These are phyloP conservation scores for Pyrenophora teres DNA, from an alignment of 2,329 filamentous ascomycete species.

Conservation along the genomic window DNA sequence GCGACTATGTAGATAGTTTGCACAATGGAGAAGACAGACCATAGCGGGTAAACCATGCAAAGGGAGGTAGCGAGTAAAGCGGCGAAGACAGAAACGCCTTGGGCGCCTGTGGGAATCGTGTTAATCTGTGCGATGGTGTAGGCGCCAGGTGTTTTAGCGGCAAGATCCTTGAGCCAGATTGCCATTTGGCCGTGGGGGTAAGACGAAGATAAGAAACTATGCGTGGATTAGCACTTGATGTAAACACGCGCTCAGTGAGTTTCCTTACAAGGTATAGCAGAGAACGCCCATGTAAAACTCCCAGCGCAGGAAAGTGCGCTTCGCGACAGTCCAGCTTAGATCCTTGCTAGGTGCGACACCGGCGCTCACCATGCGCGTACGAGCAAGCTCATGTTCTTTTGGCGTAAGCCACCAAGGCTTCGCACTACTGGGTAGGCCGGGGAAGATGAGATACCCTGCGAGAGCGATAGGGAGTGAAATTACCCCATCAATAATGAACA, in stretches of 20 bases:
- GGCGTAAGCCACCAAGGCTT: conserved; percentile 56
- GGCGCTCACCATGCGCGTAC: conserved; percentile 34
- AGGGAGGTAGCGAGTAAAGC: conserved; percentile 58
- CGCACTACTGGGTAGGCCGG: conserved; percentile 57
- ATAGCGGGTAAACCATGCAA: conserved; percentile 57
- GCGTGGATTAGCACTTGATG: neutral
- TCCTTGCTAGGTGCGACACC: conserved; percentile 48
- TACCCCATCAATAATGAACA: conserved; percentile 63
- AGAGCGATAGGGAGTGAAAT: conserved; percentile 62
- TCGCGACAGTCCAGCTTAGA: conserved; percentile 52
- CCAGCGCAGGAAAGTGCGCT: conserved; percentile 55
- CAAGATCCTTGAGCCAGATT: conserved; percentile 58
- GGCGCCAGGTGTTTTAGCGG: conserved; percentile 33
- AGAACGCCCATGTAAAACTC: conserved; percentile 58
- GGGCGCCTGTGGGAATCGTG: conserved; percentile 55
- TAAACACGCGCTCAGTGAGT: neutral
- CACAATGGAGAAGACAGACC: conserved; percentile 54
- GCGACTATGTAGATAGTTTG: conserved; percentile 51
- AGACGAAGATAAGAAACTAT: conserved; percentile 39
- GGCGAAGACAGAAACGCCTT: conserved; percentile 55
- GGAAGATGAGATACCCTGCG: conserved; percentile 60
- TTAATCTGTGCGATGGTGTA: conserved; percentile 58
- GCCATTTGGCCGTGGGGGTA: conserved; percentile 58
- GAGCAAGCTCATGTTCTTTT: conserved; percentile 39
- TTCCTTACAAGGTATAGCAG: conserved; percentile 54